Evolutionary conservation across 345 rosid species (phyloP).

Genomic region (Syzygium jambos): DNA sequence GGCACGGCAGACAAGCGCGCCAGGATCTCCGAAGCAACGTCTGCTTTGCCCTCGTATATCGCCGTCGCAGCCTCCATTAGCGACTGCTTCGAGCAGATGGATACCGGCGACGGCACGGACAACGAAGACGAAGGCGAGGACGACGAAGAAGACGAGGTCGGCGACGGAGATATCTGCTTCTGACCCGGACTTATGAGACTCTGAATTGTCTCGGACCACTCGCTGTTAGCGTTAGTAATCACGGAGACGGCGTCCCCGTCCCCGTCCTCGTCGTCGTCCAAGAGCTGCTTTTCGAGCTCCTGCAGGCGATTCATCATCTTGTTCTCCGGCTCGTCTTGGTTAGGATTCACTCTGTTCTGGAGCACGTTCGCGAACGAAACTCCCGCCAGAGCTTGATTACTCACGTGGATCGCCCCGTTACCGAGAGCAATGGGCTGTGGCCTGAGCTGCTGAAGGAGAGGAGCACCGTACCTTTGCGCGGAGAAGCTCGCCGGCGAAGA

Average conservation of each 20-base stretch:
- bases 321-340: constrained; percentile 38
- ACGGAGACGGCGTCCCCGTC: constrained; percentile 68
- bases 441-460: constrained; percentile 50
- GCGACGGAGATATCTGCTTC: constrained; percentile 40
- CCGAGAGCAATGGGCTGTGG: constrained; percentile 3
- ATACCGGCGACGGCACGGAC: constrained; percentile 48
- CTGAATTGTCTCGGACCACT: constrained; percentile 75
- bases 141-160: constrained; percentile 69
- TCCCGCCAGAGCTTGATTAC: neutral
- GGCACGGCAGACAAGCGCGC: constrained; percentile 38
- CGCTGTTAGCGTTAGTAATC: constrained; percentile 60
- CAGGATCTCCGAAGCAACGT: constrained; percentile 55
- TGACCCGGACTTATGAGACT: constrained; percentile 34
- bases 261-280: constrained; percentile 57
- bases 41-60: constrained; percentile 60
- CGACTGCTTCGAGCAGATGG: constrained; percentile 44
- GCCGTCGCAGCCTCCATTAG: constrained; percentile 69
- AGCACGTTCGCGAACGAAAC: constrained; percentile 27
- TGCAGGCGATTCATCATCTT: constrained; percentile 68
- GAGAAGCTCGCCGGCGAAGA: constrained; percentile 13
- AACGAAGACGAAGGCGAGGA: constrained; percentile 57
- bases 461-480: constrained; percentile 41
- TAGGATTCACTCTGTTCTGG: constrained; percentile 9
- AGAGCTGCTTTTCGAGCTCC: constrained; percentile 76
- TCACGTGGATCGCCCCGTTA: neutral